Conservation (phyloP, 352 stramenopile genomes). For the Pythium utonaiense region DNA sequence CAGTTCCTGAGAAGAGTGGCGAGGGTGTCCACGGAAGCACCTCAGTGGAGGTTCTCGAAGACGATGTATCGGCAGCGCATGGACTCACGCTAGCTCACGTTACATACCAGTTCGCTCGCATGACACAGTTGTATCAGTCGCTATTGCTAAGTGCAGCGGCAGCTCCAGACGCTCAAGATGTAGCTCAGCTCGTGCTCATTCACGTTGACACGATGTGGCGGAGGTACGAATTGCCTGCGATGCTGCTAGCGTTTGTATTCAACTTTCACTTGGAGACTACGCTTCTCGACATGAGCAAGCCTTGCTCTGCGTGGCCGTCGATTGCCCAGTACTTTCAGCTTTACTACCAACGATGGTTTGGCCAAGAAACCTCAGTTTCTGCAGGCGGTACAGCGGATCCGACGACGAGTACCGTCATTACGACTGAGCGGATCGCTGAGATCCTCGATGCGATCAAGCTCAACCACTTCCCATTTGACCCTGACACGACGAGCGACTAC, state of each 20-base stretch:
- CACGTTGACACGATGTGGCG: slow-evolving; percentile 64
- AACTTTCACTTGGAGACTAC: slow-evolving; percentile 71
- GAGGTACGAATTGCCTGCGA: slow-evolving; percentile 66
- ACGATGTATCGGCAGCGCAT: slow-evolving; percentile 30
- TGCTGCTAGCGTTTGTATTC: slow-evolving; percentile 75
- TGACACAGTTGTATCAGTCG: slow-evolving; percentile 64
- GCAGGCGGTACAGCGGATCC: neutral
- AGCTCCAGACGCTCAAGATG: neutral
- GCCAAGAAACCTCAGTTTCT: neutral
- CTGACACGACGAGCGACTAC: slow-evolving; percentile 68
- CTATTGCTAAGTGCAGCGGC: slow-evolving; percentile 20
- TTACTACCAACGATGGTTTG: slow-evolving; percentile 76
- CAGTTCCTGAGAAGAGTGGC: neutral
- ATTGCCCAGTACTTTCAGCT: slow-evolving; percentile 59
- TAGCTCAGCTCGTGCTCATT: slow-evolving; percentile 45
- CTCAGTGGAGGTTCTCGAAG: slow-evolving; percentile 25
- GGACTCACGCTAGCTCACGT: slow-evolving; percentile 67
- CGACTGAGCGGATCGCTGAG: slow-evolving; percentile 32
- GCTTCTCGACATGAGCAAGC: slow-evolving; percentile 50
- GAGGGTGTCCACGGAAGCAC: slow-evolving; percentile 5
- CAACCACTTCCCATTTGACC: slow-evolving; percentile 72
- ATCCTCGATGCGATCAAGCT: slow-evolving; percentile 63
- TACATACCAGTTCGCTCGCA: slow-evolving; percentile 74
- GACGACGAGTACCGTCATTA: slow-evolving; percentile 19
- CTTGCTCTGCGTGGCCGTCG: slow-evolving; percentile 44